Evolutionary conservation across 2,329 filamentous ascomycete genomes (phyloP).

Genomic region (Tolypocladium sp.): DNA sequence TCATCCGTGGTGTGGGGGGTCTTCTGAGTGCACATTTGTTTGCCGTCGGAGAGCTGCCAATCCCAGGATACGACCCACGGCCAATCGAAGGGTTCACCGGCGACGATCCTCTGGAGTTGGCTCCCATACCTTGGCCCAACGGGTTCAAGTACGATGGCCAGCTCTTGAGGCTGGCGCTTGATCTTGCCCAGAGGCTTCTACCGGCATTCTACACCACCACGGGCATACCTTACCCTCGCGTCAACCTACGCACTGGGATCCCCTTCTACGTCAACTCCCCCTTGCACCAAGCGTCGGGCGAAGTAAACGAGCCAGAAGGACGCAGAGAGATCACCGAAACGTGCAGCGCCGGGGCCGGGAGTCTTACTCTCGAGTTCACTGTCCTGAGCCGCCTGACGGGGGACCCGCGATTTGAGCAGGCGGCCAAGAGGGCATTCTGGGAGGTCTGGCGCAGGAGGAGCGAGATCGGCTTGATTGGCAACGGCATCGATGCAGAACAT

Average conservation of each 20-base stretch:
- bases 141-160: constrained; percentile 83
- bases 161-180: constrained; percentile 76
- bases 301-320: constrained; percentile 24
- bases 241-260: constrained; percentile 84
- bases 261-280: constrained; percentile 88
- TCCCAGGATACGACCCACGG: constrained; percentile 61
- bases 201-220: constrained; percentile 89
- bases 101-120: constrained; percentile 35
- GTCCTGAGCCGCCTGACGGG: constrained; percentile 82
- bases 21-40: constrained; percentile 90
- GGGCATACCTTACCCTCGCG: constrained; percentile 86
- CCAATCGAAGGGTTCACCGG: constrained; percentile 12
- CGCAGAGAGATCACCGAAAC: constrained; percentile 78
- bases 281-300: constrained; percentile 47
- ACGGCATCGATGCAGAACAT: constrained; percentile 84
- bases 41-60: constrained; percentile 81
- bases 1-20: constrained; percentile 86
- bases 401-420: constrained; percentile 77
- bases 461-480: constrained; percentile 77
- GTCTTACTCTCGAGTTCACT: constrained; percentile 86
- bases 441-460: constrained; percentile 88
- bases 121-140: constrained; percentile 61
- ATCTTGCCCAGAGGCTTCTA: constrained; percentile 73
- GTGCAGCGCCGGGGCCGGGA: constrained; percentile 94
- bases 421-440: constrained; percentile 91